Percentiles rank a stretch among this genome's conserved stretches.
These are phyloP conservation scores for Lippia alba DNA, from an alignment of 305 asterid species.

Conservation along the genomic window DNA sequence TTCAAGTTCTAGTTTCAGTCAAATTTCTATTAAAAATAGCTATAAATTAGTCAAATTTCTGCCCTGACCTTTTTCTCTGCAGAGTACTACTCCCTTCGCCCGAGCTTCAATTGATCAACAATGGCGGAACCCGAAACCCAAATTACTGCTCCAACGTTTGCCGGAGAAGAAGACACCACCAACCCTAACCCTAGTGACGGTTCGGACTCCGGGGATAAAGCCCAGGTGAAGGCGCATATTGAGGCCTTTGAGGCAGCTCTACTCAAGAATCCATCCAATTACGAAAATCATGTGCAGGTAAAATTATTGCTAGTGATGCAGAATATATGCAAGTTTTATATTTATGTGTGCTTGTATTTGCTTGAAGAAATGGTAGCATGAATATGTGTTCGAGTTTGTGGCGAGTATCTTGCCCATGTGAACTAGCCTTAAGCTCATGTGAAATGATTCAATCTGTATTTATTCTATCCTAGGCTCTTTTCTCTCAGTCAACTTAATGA, in stretches of 20 bases:
- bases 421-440: neutral
- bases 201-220: conserved; percentile 76
- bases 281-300: conserved; percentile 81
- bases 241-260: conserved; percentile 69
- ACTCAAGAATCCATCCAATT: conserved; percentile 62
- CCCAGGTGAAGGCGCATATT: conserved; percentile 58
- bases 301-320: conserved; percentile 15
- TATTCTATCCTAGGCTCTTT: too few species aligned
- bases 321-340: conserved; percentile 19
- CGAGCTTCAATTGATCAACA: too few species aligned
- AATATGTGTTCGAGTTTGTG: too few species aligned
- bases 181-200: conserved; percentile 36
- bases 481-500: too few species aligned
- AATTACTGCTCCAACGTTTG: conserved; percentile 29
- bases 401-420: too few species aligned
- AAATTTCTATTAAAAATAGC: too few species aligned
- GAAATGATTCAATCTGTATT: neutral
- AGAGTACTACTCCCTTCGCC: too few species aligned
- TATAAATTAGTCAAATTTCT: too few species aligned
- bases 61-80: too few species aligned
- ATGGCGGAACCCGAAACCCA: conserved; percentile 61
- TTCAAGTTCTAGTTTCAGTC: too few species aligned
- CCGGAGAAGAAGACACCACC: conserved; percentile 36
- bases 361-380: neutral
- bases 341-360: conserved; percentile 7